phyloP scores from a whole-genome alignment of 2,329 filamentous ascomycete genomes.

The Talaromyces albobiverticillius region DNA sequence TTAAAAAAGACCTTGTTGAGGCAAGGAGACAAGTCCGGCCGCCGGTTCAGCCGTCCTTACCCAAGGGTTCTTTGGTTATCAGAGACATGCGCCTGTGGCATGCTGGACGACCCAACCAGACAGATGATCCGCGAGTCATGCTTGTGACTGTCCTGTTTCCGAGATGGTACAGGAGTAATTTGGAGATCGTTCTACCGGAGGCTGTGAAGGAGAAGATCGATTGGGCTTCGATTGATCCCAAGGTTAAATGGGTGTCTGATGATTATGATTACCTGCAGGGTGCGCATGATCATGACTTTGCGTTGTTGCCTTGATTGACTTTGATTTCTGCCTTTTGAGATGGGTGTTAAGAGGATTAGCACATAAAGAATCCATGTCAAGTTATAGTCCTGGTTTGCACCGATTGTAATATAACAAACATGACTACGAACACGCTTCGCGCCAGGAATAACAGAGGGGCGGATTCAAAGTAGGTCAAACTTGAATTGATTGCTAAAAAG shows the following conservation, averaged over 20 bases:
- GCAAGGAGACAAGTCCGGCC: constrained; percentile 29
- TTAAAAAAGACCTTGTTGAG: constrained; percentile 32
- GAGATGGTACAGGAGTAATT: constrained; percentile 32
- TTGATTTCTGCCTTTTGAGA: too few species aligned
- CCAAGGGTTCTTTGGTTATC: constrained; percentile 45
- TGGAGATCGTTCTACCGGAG: constrained; percentile 31
- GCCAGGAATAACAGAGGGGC: too few species aligned
- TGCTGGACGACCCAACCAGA: constrained; percentile 49
- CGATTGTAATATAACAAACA: too few species aligned
- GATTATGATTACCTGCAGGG: constrained; percentile 38
- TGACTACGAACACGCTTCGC: too few species aligned
- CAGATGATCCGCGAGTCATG: constrained; percentile 45
- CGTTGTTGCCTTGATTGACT: constrained; percentile 20
- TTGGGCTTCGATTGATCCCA: constrained; percentile 33
- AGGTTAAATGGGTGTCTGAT: constrained; percentile 36
- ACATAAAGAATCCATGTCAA: too few species aligned
- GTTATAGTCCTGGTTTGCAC: too few species aligned
- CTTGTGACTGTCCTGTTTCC: constrained; percentile 40
- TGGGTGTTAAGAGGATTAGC: too few species aligned
- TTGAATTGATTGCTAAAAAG: too few species aligned
- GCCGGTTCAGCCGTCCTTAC: constrained; percentile 40
- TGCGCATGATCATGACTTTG: constrained; percentile 35
- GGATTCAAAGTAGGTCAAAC: too few species aligned
- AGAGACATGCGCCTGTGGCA: constrained; percentile 51
- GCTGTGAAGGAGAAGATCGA: constrained; percentile 28